Percentiles rank a stretch among this genome's conserved stretches.
Evolutionary conservation across 179 eudicot genomes (phyloP).

Genomic region (Sideroxylon spinosum): DNA sequence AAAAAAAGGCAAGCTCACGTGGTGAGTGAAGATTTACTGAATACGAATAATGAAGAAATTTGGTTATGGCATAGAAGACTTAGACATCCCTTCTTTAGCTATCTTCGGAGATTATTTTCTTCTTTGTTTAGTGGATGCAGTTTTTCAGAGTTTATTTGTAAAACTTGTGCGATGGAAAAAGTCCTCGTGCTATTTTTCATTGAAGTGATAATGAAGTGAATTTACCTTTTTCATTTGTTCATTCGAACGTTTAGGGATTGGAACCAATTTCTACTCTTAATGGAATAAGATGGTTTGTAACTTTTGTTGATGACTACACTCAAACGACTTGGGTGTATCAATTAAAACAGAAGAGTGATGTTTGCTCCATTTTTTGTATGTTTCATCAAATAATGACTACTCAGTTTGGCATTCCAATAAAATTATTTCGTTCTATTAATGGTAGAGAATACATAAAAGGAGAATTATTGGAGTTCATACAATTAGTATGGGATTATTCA

Average conservation of each 20-base stretch:
- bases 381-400: constrained; percentile 19
- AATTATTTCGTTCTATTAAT: constrained; percentile 8
- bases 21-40: background rate
- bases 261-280: background rate
- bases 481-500: background rate
- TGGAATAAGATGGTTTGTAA: constrained; percentile 1
- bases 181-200: constrained; percentile 7
- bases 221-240: background rate
- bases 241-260: constrained; percentile 15
- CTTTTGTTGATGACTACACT: constrained; percentile 20
- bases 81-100: constrained; percentile 11
- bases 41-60: background rate
- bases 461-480: background rate
- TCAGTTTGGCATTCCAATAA: constrained; percentile 2
- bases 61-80: constrained; percentile 19
- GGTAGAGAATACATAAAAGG: constrained; percentile 8
- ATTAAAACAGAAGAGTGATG: constrained; percentile 19
- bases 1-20: background rate
- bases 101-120: background rate
- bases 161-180: constrained; percentile 16
- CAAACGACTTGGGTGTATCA: background rate
- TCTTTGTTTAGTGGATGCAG: background rate
- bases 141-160: background rate
- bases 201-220: background rate
- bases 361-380: background rate